Evolutionary conservation across 2,329 filamentous ascomycete species (phyloP).

Genomic region (Fusarium subtropicale): DNA sequence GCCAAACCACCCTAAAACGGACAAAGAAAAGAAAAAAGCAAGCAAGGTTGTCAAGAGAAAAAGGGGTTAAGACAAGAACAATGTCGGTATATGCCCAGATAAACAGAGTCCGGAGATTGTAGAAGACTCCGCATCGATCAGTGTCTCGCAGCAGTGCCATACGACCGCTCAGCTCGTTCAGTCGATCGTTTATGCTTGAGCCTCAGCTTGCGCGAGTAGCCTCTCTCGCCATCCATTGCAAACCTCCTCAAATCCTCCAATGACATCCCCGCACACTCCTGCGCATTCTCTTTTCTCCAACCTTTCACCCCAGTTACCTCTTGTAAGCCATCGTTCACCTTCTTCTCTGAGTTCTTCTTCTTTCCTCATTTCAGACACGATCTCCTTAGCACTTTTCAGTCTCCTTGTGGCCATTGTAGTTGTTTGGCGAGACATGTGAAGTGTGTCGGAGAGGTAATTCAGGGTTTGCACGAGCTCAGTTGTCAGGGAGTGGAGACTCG

Average conservation of each 20-base stretch:
- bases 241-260: constrained; percentile 91
- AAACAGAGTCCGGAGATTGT: constrained; percentile 14
- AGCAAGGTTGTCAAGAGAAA: constrained; percentile 3
- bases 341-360: constrained; percentile 87
- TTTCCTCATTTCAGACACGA: constrained; percentile 84
- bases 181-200: constrained; percentile 51
- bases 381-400: constrained; percentile 83
- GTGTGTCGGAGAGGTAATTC: constrained; percentile 86
- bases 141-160: constrained; percentile 30
- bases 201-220: constrained; percentile 73
- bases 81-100: constrained; percentile 16
- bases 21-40: constrained; percentile 29
- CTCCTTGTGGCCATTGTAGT: constrained; percentile 84
- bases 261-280: constrained; percentile 84
- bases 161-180: constrained; percentile 2
- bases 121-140: constrained; percentile 15
- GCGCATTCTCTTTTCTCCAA: constrained; percentile 84
- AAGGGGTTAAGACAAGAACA: constrained; percentile 15
- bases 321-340: constrained; percentile 82
- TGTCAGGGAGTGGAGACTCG: constrained; percentile 76
- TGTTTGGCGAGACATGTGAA: constrained; percentile 94
- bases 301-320: constrained; percentile 84
- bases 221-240: constrained; percentile 86
- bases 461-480: constrained; percentile 81
- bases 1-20: constrained; percentile 25